These are phyloP conservation scores for Hyaloscypha finlandica DNA, from an alignment of 495 filamentous ascomycete genomes.

Conservation along the genomic window DNA sequence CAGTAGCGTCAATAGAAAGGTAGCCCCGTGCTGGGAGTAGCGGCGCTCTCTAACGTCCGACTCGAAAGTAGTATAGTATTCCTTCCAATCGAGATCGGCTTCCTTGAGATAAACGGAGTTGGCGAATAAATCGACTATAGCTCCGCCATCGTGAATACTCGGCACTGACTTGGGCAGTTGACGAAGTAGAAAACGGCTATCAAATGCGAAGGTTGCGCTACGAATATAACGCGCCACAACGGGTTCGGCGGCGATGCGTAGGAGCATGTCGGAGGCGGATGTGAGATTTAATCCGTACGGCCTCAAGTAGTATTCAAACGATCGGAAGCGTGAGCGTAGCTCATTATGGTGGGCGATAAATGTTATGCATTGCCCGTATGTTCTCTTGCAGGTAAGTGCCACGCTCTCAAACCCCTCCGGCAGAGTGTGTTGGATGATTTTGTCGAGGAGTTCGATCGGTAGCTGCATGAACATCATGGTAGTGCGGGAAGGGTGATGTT, in stretches of 20 bases:
- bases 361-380: slow-evolving; percentile 20
- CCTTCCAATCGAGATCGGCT: slow-evolving; percentile 42
- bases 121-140: slow-evolving; percentile 36
- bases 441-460: slow-evolving; percentile 37
- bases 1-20: slow-evolving; percentile 41
- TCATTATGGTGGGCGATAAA: slow-evolving; percentile 38
- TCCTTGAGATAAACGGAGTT: slow-evolving; percentile 35
- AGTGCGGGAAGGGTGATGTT: background rate
- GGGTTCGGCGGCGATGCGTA: slow-evolving; percentile 39
- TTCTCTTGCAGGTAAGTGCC: slow-evolving; percentile 40
- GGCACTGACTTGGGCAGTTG: slow-evolving; percentile 13
- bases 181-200: slow-evolving; percentile 28
- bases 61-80: slow-evolving; percentile 36
- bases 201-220: slow-evolving; percentile 34
- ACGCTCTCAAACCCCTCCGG: slow-evolving; percentile 45
- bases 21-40: slow-evolving; percentile 40
- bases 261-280: background rate
- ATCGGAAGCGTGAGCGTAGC: slow-evolving; percentile 38
- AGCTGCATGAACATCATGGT: slow-evolving; percentile 23
- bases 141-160: slow-evolving; percentile 31
- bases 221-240: slow-evolving; percentile 41
- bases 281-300: slow-evolving; percentile 2
- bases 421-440: slow-evolving; percentile 35
- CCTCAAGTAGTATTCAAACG: slow-evolving; percentile 35
- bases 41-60: slow-evolving; percentile 32